Conservation (phyloP, 2,329 filamentous ascomycete genomes). For the Paecilomyces fulvus region DNA sequence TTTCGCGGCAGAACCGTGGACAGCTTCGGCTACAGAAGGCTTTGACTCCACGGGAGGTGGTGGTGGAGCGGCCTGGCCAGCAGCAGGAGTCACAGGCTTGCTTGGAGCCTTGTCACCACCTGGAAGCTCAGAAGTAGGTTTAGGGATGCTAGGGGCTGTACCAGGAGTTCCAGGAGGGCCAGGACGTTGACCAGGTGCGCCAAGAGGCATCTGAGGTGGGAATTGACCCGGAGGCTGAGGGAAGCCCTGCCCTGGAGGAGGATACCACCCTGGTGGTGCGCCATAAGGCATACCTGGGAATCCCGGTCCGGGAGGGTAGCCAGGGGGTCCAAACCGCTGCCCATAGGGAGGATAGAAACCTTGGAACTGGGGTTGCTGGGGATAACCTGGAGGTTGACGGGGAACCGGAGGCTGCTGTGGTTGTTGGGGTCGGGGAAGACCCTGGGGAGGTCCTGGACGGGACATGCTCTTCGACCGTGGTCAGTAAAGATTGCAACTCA, state of each 20-base stretch:
- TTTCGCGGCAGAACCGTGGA: conserved; percentile 17
- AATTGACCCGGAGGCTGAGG: conserved; percentile 58
- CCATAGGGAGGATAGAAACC: conserved; percentile 39
- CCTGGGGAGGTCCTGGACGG: conserved; percentile 34
- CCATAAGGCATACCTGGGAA: conserved; percentile 73
- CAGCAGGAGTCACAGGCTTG: conserved; percentile 28
- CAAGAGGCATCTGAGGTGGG: conserved; percentile 50
- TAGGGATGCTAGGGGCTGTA: conserved; percentile 19
- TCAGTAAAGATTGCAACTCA: conserved; percentile 1
- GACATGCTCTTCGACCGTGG: conserved; percentile 31
- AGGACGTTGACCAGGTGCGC: conserved; percentile 42
- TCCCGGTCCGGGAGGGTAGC: conserved; percentile 51
- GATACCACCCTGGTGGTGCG: conserved; percentile 68
- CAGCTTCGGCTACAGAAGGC: conserved; percentile 28
- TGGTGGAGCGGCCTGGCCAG: conserved; percentile 20
- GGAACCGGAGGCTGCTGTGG: conserved; percentile 38
- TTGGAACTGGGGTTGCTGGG: conserved; percentile 35
- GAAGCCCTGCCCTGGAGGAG: conserved; percentile 65
- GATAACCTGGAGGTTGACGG: conserved; percentile 29
- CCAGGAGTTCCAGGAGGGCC: conserved; percentile 18
- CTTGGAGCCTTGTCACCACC: conserved; percentile 28
- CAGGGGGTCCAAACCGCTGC: conserved; percentile 40
- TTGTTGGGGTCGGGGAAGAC: conserved; percentile 31
- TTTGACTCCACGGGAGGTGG: conserved; percentile 31
- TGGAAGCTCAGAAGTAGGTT: conserved; percentile 36